Conservation (phyloP, 768 basidiomycete species). For the Porpolomopsis calyptriformis region DNA sequence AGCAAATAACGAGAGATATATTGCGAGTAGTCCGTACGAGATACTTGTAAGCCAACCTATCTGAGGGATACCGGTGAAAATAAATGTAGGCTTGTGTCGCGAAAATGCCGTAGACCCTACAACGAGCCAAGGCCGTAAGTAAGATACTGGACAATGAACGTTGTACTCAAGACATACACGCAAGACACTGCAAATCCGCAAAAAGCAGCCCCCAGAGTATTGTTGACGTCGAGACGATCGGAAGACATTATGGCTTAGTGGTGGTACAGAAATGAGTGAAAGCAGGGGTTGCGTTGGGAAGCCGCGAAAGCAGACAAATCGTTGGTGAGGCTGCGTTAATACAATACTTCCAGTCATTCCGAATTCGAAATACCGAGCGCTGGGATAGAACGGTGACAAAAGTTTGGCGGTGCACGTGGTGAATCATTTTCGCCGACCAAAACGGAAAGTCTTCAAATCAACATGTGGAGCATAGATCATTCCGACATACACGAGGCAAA, state of each 20-base stretch:
- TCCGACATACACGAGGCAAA: too few species aligned
- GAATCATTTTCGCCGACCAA: not conserved
- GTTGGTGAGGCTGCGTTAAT: not conserved
- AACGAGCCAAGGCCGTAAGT: too few species aligned
- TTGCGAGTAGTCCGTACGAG: slow-evolving; percentile 19
- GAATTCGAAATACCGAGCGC: not conserved
- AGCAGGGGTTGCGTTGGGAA: not conserved
- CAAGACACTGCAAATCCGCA: slow-evolving; percentile 32
- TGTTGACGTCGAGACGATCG: slow-evolving; percentile 17
- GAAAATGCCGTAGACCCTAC: slow-evolving; percentile 28
- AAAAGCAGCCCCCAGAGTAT: slow-evolving; percentile 31
- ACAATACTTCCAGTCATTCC: not conserved
- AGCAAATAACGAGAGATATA: too few species aligned
- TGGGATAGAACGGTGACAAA: not conserved
- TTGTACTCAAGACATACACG: slow-evolving; percentile 6
- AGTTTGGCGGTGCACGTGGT: not conserved
- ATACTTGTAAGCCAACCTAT: slow-evolving; percentile 24
- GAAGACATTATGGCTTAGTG: slow-evolving; percentile 4
- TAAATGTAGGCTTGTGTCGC: slow-evolving; percentile 29
- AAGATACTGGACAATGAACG: too few species aligned
- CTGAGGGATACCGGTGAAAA: slow-evolving; percentile 28
- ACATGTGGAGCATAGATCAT: not conserved
- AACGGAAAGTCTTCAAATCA: not conserved
- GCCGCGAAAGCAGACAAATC: not conserved
- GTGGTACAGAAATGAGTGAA: not conserved